Base-by-base conservation (phyloP, 768 basidiomycete genomes). In the Rhodotorula kratochvilovae region DNA sequence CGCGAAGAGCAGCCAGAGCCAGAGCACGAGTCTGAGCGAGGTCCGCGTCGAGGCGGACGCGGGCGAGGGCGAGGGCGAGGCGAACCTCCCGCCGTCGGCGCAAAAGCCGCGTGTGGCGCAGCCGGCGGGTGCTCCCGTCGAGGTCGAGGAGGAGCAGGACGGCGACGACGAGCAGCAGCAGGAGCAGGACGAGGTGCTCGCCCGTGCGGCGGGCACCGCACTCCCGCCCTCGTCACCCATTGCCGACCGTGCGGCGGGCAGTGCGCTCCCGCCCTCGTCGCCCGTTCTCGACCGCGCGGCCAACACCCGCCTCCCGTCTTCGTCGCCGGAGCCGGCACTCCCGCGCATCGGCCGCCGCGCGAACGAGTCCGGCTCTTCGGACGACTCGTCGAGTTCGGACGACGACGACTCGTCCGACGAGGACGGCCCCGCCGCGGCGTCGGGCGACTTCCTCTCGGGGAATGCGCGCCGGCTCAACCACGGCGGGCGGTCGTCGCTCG, bases 311-410 rank as follows among this genome's bases (percentile, higher is more conserved):
- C 56, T 67, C 0, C 70, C 70, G 11, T 61, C 59, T 1, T 71
- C 70, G 2, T 71, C 70, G 17, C 70, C 70, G 56, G 70, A 71
- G 54, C 66, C 70, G 1, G 70, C 25, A 0, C 61, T 71, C 13
- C 70, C 66, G 0, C 67, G 66, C 5, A 71, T 71, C 51, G 70
- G 70, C 23, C 50, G 61, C 39, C 8, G 39, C 39, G 39, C 39
- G 39, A 13, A 39, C 39, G 33, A 53, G 25, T 1, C 25, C 48
- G 39, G 39, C 27, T 50, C 61, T 13, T 66, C 64, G 21, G 61
- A 60, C 13, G 57, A 43, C 43, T 67, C 66, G 27, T 63, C 64
- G 3, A 39, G 33, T 29, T 63, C 61, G 0, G 39, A 65, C 23
- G 61, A 63, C 17, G 70, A 71, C 39, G 61, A 63, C 31, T 56